Evolutionary conservation across 2,329 filamentous ascomycete species (phyloP).

Genomic region (Stagonosporopsis chrysanthemi): DNA sequence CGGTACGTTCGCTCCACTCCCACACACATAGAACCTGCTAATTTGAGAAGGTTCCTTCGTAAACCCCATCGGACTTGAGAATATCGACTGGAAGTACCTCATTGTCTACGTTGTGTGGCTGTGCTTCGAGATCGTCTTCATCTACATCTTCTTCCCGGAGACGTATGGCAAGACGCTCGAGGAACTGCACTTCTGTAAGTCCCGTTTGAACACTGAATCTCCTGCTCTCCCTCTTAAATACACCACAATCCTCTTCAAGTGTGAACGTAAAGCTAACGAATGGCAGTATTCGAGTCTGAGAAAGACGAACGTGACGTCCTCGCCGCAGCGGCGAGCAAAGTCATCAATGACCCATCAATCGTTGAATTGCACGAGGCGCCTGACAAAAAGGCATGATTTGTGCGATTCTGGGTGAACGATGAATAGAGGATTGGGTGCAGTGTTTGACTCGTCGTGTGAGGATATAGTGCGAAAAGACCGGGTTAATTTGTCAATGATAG

Average conservation of each 20-base stretch:
- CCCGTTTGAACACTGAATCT: too few relatives aligned
- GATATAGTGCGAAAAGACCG: too few relatives aligned
- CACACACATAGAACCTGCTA: neutral
- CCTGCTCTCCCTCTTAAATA: neutral
- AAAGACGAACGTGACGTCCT: conserved; percentile 32
- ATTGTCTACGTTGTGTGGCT: conserved; percentile 62
- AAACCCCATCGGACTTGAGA: conserved; percentile 69
- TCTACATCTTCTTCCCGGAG: conserved; percentile 47
- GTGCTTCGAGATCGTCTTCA: conserved; percentile 44
- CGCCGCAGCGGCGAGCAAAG: conserved; percentile 32
- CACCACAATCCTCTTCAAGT: neutral
- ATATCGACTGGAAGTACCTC: conserved; percentile 68
- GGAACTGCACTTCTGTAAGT: conserved; percentile 42
- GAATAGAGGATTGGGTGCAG: too few relatives aligned
- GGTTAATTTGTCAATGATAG: too few relatives aligned
- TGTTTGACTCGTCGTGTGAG: too few relatives aligned
- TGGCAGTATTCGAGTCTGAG: conserved; percentile 40
- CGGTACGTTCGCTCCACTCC: conserved; percentile 29
- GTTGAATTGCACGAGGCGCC: conserved; percentile 35
- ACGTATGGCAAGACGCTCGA: conserved; percentile 46
- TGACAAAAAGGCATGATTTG: conserved; percentile 34
- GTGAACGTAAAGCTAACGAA: neutral
- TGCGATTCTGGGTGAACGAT: too few relatives aligned
- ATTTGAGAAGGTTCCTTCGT: conserved; percentile 57
- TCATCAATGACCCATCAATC: conserved; percentile 26